phyloP scores from a whole-genome alignment of 2,329 filamentous ascomycete genomes.

The Scorias spongiosa region DNA sequence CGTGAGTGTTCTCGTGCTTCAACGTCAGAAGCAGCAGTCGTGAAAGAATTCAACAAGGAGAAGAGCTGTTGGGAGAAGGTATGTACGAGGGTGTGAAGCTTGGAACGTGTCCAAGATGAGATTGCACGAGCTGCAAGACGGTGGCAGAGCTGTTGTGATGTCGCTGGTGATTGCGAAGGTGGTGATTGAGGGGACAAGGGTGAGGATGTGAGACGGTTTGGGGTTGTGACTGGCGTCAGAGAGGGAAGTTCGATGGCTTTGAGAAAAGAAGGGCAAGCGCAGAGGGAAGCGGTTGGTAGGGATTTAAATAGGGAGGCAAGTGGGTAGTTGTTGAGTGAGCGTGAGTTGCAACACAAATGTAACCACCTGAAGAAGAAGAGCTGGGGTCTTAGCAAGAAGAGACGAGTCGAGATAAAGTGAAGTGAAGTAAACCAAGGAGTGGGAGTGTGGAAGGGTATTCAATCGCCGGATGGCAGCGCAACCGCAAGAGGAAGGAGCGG shows the following conservation, averaged over 20 bases:
- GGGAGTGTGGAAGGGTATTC: background rate
- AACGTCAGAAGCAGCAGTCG: background rate
- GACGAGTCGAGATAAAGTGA: background rate
- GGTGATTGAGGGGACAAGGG: background rate
- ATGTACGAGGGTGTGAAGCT: background rate
- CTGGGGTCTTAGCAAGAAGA: too few relatives aligned
- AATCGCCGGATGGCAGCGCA: background rate
- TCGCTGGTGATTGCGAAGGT: background rate
- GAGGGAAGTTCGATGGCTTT: background rate
- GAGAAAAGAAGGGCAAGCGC: background rate
- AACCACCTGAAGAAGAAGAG: background rate
- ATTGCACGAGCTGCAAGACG: background rate
- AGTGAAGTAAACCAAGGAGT: background rate
- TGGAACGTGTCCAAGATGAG: background rate
- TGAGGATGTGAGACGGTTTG: background rate
- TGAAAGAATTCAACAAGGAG: background rate
- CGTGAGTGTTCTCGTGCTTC: background rate
- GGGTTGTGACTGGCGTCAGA: too few relatives aligned
- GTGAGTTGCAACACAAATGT: background rate
- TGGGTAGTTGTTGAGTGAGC: background rate
- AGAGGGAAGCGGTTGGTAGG: background rate
- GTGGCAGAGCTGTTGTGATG: background rate
- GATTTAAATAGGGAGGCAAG: background rate
- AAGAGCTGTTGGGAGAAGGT: background rate
- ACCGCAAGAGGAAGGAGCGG: too few relatives aligned